A percentile compares a stretch with the other conserved stretches of the same genome.
These are phyloP conservation scores for Tulasnella sp. DNA, from an alignment of 768 basidiomycete species.

Conservation along the genomic window DNA sequence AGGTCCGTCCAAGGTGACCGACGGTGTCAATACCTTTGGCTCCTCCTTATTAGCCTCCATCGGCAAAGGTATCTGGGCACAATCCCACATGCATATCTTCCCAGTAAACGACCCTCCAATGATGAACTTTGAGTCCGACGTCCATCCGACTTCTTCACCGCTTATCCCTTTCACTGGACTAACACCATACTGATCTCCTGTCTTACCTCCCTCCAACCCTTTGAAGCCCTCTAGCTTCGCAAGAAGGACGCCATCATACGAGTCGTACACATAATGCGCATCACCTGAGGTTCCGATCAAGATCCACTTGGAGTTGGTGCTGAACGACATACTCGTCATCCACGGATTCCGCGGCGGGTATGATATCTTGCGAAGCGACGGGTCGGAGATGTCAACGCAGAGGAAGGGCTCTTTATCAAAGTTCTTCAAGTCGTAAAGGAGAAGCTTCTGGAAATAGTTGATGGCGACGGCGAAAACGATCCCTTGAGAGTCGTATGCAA, in stretches of 20 bases:
- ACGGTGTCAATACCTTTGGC: constrained; percentile 42
- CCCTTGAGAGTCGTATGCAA: constrained; percentile 76
- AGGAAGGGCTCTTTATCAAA: constrained; percentile 90
- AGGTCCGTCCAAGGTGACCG: constrained; percentile 58
- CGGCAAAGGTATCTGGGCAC: constrained; percentile 29
- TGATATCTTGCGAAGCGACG: constrained; percentile 56
- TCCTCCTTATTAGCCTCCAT: constrained; percentile 32
- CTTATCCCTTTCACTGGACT: constrained; percentile 68
- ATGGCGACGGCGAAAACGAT: constrained; percentile 79
- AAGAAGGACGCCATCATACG: constrained; percentile 73
- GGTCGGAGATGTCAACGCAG: constrained; percentile 71
- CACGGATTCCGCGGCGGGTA: constrained; percentile 81
- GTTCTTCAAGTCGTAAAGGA: constrained; percentile 75
- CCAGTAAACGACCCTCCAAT: constrained; percentile 80
- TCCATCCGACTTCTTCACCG: constrained; percentile 91
- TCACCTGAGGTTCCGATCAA: constrained; percentile 87
- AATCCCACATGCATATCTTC: constrained; percentile 78
- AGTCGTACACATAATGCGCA: constrained; percentile 88
- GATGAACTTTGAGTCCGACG: constrained; percentile 85
- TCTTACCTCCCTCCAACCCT: constrained; percentile 62
- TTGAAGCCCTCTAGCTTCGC: constrained; percentile 77
- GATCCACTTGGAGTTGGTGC: constrained; percentile 78
- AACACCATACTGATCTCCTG: constrained; percentile 36
- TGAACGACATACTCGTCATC: constrained; percentile 87
- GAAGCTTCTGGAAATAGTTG: constrained; percentile 69